These are phyloP conservation scores for Lachancea dasiensis DNA, from an alignment of 805 yeast genomes.

Conservation along the genomic window DNA sequence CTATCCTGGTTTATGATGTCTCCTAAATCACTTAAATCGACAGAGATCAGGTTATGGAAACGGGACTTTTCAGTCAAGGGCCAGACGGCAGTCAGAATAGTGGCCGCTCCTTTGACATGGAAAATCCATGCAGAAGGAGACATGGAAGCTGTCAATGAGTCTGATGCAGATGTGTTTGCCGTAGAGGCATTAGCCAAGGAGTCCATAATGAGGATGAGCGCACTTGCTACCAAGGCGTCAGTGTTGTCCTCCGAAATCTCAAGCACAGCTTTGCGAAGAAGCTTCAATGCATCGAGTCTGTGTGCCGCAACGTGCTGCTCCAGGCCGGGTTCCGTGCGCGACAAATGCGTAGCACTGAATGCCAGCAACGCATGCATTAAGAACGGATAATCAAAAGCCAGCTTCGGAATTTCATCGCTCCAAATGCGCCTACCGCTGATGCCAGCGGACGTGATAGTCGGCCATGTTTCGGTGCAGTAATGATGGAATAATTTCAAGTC, in stretches of 20 bases:
- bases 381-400: conserved; percentile 84
- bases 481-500: conserved; percentile 84
- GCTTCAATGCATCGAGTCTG: conserved; percentile 76
- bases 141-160: conserved; percentile 35
- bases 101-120: conserved; percentile 96
- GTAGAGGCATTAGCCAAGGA: conserved; percentile 80
- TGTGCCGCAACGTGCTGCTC: conserved; percentile 81
- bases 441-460: conserved; percentile 85
- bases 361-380: conserved; percentile 89
- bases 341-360: conserved; percentile 86
- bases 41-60: conserved; percentile 68
- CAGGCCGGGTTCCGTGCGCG: conserved; percentile 66
- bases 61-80: conserved; percentile 68
- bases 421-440: conserved; percentile 76
- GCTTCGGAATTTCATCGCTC: conserved; percentile 80
- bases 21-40: conserved; percentile 84
- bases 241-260: conserved; percentile 79
- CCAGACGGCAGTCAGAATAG: conserved; percentile 94
- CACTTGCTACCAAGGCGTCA: conserved; percentile 90
- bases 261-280: conserved; percentile 79
- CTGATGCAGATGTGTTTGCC: conserved; percentile 31
- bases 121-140: conserved; percentile 97
- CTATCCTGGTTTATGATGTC: conserved; percentile 42
- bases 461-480: conserved; percentile 77
- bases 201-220: conserved; percentile 84